phyloP scores from a whole-genome alignment of 305 asterid genomes.

The Rubia balearica region DNA sequence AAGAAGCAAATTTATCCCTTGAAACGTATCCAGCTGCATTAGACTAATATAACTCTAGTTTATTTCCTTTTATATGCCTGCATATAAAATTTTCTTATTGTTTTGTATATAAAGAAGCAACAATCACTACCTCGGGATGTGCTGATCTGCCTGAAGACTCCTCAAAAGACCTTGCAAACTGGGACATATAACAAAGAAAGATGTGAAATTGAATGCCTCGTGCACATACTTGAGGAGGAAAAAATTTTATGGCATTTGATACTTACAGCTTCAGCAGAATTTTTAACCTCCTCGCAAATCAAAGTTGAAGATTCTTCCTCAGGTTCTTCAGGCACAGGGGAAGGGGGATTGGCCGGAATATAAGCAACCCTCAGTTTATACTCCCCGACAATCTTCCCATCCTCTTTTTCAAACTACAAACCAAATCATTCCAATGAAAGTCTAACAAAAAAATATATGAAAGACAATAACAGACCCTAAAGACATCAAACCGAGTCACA shows the following conservation, averaged over 20 bases:
- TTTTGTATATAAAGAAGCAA: slow-evolving; percentile 9
- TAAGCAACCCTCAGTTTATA: slow-evolving; percentile 71
- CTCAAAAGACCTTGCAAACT: slow-evolving; percentile 52
- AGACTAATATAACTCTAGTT: background rate
- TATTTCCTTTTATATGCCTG: background rate
- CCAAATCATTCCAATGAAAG: slow-evolving; percentile 2
- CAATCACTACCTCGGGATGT: slow-evolving; percentile 40
- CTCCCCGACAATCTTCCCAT: slow-evolving; percentile 59
- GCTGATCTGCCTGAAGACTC: slow-evolving; percentile 37
- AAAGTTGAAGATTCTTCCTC: slow-evolving; percentile 75
- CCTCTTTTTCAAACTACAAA: slow-evolving; percentile 56
- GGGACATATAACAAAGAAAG: slow-evolving; percentile 12
- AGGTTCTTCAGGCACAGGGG: slow-evolving; percentile 92
- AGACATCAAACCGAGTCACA: background rate
- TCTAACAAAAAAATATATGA: slow-evolving; percentile 3
- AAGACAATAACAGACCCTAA: background rate
- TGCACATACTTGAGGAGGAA: background rate
- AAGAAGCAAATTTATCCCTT: background rate
- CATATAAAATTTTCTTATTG: background rate
- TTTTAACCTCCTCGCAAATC: slow-evolving; percentile 50
- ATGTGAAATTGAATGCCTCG: slow-evolving; percentile 9
- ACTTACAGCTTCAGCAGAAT: slow-evolving; percentile 54
- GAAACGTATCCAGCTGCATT: background rate
- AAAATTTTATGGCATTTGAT: background rate
- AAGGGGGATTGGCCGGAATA: slow-evolving; percentile 84